A percentile compares a stretch with the other conserved stretches of the same genome.
These are phyloP conservation scores for Dictyostelium purpureum DNA, from an alignment of 78 protist genomes.

Conservation along the genomic window DNA sequence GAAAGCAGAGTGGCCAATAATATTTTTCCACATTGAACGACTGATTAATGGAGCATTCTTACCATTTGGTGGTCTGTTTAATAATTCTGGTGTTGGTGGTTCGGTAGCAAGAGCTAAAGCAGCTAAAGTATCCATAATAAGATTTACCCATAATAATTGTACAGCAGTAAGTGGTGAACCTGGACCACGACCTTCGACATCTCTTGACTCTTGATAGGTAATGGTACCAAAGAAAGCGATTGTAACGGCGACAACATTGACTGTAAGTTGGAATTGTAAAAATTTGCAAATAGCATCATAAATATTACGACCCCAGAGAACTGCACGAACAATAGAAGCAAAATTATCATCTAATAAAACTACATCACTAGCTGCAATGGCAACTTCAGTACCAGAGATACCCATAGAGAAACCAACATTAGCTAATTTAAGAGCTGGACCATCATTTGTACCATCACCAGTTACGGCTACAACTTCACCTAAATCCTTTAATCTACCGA, in stretches of 20 bases:
- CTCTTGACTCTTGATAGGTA: background rate
- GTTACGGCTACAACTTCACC: conserved; percentile 98
- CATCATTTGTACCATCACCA: conserved; percentile 99
- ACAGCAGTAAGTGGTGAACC: conserved; percentile 91
- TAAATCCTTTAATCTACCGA: conserved; percentile 69
- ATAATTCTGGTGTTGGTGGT: conserved; percentile 88
- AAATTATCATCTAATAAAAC: conserved; percentile 97
- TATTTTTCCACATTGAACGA: conserved; percentile 88
- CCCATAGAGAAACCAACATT: conserved; percentile 99
- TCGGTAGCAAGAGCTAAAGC: conserved; percentile 99
- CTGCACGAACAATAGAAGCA: conserved; percentile 92
- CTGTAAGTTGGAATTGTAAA: conserved; percentile 98
- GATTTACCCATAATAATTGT: conserved; percentile 98
- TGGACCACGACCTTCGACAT: background rate
- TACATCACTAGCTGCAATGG: conserved; percentile 91
- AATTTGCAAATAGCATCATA: conserved; percentile 95
- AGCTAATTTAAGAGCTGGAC: conserved; percentile 96
- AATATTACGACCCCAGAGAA: conserved; percentile 98
- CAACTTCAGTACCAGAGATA: conserved; percentile 95
- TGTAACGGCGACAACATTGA: conserved; percentile 93
- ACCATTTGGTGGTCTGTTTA: conserved; percentile 92
- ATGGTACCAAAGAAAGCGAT: conserved; percentile 90
- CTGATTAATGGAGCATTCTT: conserved; percentile 43
- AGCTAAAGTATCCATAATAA: conserved; percentile 99
- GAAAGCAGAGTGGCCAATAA: conserved; percentile 86